Conservation (phyloP, 305 asterid species). For the Fraxinus baroniana region DNA sequence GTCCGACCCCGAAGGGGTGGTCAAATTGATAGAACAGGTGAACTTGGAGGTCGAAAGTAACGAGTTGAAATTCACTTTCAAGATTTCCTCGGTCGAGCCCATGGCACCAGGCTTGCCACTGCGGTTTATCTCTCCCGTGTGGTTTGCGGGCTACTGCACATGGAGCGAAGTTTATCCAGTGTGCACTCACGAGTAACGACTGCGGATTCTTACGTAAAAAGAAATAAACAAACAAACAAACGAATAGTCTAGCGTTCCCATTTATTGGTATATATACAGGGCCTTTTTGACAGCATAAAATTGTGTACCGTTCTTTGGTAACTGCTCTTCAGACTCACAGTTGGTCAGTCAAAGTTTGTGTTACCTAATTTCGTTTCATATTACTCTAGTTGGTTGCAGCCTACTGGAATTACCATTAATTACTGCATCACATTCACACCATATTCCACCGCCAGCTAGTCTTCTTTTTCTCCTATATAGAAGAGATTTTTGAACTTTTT, state of each 20-base stretch:
- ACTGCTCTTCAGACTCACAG: conserved; percentile 5
- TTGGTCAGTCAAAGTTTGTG: neutral
- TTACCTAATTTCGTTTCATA: neutral
- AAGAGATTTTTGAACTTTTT: neutral
- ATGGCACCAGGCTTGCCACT: too few relatives aligned
- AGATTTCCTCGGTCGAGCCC: too few relatives aligned
- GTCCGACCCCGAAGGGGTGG: too few relatives aligned
- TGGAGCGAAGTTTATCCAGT: too few relatives aligned
- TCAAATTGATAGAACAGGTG: too few relatives aligned
- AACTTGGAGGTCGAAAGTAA: too few relatives aligned
- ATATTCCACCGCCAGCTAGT: neutral
- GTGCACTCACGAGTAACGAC: too few relatives aligned
- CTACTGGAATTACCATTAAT: neutral
- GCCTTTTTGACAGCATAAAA: conserved; percentile 16
- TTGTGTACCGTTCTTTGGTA: neutral
- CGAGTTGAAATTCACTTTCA: too few relatives aligned
- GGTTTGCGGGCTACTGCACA: too few relatives aligned
- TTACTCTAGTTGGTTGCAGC: neutral
- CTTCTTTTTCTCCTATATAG: neutral
- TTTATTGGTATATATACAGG: neutral
- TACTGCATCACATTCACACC: neutral
- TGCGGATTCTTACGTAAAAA: too few relatives aligned
- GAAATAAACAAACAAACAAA: too few relatives aligned
- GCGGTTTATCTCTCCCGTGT: too few relatives aligned
- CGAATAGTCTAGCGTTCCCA: neutral